Evolutionary conservation across 768 basidiomycete genomes (phyloP).

Genomic region (Gymnopilus dilepis): DNA sequence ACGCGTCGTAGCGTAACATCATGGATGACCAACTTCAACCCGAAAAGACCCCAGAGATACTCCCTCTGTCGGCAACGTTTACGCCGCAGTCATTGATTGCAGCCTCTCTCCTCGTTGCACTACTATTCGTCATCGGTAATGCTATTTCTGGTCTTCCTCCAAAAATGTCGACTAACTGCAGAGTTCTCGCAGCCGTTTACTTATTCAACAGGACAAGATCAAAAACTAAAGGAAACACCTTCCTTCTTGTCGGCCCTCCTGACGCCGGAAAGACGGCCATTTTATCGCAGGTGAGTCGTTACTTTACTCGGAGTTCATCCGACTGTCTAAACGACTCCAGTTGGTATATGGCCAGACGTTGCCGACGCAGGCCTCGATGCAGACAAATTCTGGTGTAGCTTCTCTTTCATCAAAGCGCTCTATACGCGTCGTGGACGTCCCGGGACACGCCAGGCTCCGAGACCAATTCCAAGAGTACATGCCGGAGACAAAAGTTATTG

Average conservation of each 20-base stretch:
- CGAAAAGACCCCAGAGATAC: slow-evolving; percentile 40
- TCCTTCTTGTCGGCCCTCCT: slow-evolving; percentile 77
- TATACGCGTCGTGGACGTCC: slow-evolving; percentile 71
- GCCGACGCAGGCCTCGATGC: slow-evolving; percentile 79
- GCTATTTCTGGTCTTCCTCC: neutral
- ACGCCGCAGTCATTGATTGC: slow-evolving; percentile 44
- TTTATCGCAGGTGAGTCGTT: slow-evolving; percentile 62
- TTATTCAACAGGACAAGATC: slow-evolving; percentile 50
- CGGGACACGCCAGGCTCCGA: slow-evolving; percentile 84
- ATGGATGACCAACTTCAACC: slow-evolving; percentile 7
- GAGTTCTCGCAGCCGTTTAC: slow-evolving; percentile 42
- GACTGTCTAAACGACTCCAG: slow-evolving; percentile 40
- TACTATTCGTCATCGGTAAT: slow-evolving; percentile 45
- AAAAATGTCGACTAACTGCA: neutral
- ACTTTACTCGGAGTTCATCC: neutral
- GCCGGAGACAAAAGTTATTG: slow-evolving; percentile 63
- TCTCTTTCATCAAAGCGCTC: slow-evolving; percentile 48
- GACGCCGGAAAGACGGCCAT: slow-evolving; percentile 87
- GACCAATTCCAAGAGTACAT: slow-evolving; percentile 75
- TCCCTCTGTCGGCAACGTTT: slow-evolving; percentile 39
- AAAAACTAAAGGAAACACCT: slow-evolving; percentile 54
- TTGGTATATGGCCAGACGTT: slow-evolving; percentile 67
- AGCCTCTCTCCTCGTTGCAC: slow-evolving; percentile 49
- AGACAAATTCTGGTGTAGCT: slow-evolving; percentile 64
- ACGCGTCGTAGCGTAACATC: neutral